Evolutionary conservation across 345 rosid genomes (phyloP).

Genomic region (Dimocarpus longan): DNA sequence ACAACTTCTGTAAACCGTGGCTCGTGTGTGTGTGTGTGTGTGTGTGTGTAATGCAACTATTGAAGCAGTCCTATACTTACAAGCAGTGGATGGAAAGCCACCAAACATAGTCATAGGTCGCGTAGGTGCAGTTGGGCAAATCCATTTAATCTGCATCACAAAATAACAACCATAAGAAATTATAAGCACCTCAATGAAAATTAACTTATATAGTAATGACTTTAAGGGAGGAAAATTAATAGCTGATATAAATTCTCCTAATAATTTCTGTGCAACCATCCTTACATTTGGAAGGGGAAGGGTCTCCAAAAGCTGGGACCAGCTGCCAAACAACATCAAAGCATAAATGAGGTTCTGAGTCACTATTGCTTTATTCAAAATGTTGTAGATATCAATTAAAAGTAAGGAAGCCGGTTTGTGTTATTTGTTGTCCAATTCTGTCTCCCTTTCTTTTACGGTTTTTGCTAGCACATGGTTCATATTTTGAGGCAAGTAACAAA

Average conservation of each 20-base stretch:
- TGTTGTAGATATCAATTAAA: neutral
- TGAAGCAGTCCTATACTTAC: conserved; percentile 44
- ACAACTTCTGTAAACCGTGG: neutral
- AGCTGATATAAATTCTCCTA: neutral
- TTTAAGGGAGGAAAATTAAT: neutral
- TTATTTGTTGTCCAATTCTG: neutral
- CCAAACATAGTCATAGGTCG: conserved; percentile 84
- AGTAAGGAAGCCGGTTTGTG: neutral
- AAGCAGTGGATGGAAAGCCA: conserved; percentile 97
- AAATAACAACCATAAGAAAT: conserved; percentile 16
- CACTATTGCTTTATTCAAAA: neutral
- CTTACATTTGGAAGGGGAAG: conserved; percentile 96
- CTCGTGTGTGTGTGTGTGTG: neutral
- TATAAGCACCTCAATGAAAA: conserved; percentile 7
- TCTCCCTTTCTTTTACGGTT: neutral
- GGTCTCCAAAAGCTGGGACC: conserved; percentile 96
- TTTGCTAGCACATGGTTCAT: neutral
- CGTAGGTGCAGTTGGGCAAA: conserved; percentile 98
- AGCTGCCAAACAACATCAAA: conserved; percentile 67
- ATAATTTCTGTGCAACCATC: neutral
- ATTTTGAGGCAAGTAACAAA: neutral
- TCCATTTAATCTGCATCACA: conserved; percentile 86
- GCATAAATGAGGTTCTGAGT: conserved; percentile 24
- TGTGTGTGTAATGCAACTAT: neutral
- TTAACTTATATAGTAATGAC: neutral